Evolutionary conservation across 441 rosid genomes (phyloP).

Genomic region (Populus hybrid): DNA sequence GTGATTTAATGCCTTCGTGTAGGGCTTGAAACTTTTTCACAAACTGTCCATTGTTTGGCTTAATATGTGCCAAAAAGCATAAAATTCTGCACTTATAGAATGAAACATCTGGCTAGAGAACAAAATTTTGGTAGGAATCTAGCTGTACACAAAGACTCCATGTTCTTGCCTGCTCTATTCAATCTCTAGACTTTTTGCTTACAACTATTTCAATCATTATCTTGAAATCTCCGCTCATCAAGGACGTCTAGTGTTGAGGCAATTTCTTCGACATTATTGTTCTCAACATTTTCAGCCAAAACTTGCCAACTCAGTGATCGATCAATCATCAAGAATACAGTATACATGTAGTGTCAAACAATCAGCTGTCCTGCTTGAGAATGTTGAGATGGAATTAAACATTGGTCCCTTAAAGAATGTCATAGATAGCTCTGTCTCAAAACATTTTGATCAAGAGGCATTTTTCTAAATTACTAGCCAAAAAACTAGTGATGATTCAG

Average conservation of each 20-base stretch:
- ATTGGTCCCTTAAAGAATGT: background rate
- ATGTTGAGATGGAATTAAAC: background rate
- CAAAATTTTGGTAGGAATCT: constrained; percentile 29
- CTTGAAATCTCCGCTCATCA: background rate
- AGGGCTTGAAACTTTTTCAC: background rate
- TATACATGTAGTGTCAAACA: background rate
- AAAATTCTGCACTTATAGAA: constrained; percentile 26
- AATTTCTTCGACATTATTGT: background rate
- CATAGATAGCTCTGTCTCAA: background rate
- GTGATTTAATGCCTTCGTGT: background rate
- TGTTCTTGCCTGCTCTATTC: background rate
- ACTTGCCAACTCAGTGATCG: background rate
- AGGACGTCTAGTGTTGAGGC: background rate
- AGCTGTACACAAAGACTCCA: background rate
- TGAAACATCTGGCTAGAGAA: constrained; percentile 30
- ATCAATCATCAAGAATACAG: background rate
- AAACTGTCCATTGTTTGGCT: background rate
- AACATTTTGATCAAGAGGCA: background rate
- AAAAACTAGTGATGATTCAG: background rate
- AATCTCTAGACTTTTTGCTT: background rate
- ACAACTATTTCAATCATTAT: constrained; percentile 1
- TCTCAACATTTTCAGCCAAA: background rate
- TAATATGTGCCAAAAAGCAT: constrained; percentile 10
- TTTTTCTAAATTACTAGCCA: background rate
- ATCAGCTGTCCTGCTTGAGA: background rate